phyloP scores from a whole-genome alignment of 305 asterid species.

The Caryopteris hybrid region DNA sequence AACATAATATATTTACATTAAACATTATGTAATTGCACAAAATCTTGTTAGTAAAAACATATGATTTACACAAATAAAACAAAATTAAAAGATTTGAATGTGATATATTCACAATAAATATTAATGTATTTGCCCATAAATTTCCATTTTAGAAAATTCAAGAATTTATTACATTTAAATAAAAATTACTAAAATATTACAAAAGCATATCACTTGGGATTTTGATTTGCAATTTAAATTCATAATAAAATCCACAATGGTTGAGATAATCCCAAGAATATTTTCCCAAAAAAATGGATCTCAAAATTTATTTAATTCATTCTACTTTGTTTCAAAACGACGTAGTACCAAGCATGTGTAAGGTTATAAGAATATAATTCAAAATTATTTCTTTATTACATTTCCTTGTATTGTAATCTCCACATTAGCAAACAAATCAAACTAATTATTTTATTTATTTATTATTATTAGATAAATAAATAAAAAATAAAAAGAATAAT shows the following conservation, averaged over 20 bases:
- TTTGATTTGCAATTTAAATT: conserved; percentile 4
- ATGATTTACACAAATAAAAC: background rate
- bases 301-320: conserved; percentile 17
- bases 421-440: conserved; percentile 35
- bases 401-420: conserved; percentile 25
- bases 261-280: conserved; percentile 16
- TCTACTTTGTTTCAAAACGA: background rate
- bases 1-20: background rate
- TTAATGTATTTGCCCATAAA: background rate
- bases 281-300: conserved; percentile 13
- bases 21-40: background rate
- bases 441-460: conserved; percentile 3
- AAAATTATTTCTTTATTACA: conserved; percentile 11
- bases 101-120: conserved; percentile 2
- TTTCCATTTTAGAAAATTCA: background rate
- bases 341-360: conserved; percentile 15
- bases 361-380: conserved; percentile 20
- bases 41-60: background rate
- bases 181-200: conserved; percentile 7
- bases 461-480: background rate
- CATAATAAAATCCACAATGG: background rate
- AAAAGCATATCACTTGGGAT: conserved; percentile 18
- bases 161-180: conserved; percentile 12
- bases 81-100: background rate
- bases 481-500: background rate